Evolutionary conservation across 1,284 basidiomycete genomes (phyloP).

Genomic region (Rhodotorula sp.): DNA sequence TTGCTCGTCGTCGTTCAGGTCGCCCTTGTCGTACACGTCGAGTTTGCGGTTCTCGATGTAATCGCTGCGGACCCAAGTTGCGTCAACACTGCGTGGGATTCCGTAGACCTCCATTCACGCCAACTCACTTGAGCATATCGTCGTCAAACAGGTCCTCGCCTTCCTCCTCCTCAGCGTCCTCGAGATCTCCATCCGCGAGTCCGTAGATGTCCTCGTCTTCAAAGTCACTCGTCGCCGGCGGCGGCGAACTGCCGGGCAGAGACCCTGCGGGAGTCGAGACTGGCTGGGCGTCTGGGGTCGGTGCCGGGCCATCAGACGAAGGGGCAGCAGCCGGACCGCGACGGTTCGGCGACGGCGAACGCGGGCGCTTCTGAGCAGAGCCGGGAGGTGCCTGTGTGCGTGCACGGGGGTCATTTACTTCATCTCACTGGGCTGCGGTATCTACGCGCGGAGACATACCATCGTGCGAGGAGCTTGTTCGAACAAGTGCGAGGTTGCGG

Average conservation of each 20-base stretch:
- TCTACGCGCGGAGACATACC: too few relatives aligned
- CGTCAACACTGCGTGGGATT: background rate
- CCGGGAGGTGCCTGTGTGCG: slow-evolving; percentile 24
- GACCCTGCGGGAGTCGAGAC: slow-evolving; percentile 57
- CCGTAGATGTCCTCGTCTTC: slow-evolving; percentile 59
- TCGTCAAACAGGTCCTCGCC: slow-evolving; percentile 93
- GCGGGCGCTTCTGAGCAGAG: slow-evolving; percentile 47
- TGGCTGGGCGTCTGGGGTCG: slow-evolving; percentile 15
- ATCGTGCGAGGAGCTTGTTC: too few relatives aligned
- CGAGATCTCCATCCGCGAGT: slow-evolving; percentile 57
- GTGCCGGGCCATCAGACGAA: slow-evolving; percentile 13
- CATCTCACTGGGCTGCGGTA: too few relatives aligned
- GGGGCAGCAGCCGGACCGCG: slow-evolving; percentile 24
- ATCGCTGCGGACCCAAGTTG: slow-evolving; percentile 62
- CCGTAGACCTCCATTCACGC: background rate
- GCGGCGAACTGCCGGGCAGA: slow-evolving; percentile 77
- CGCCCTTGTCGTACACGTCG: slow-evolving; percentile 83
- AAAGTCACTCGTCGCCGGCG: slow-evolving; percentile 78
- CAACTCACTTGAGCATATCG: slow-evolving; percentile 65
- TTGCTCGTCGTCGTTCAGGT: slow-evolving; percentile 79
- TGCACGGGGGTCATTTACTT: background rate
- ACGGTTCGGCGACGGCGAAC: slow-evolving; percentile 38
- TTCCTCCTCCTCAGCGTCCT: slow-evolving; percentile 60
- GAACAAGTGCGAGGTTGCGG: background rate
- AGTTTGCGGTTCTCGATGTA: slow-evolving; percentile 78